phyloP scores from a whole-genome alignment of 495 filamentous ascomycete genomes.

The Tuber umbilicatum region DNA sequence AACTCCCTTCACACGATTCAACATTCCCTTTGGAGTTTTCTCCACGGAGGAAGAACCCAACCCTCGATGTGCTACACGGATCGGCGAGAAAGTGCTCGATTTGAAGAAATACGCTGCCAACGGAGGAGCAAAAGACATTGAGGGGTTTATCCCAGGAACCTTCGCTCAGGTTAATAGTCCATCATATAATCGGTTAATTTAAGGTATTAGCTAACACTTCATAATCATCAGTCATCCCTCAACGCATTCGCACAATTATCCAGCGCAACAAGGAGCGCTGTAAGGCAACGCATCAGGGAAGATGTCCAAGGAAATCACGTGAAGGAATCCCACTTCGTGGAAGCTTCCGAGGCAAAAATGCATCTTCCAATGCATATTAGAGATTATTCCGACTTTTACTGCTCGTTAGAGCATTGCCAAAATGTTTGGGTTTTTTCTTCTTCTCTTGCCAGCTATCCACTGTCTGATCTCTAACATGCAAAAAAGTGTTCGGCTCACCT shows the following conservation, averaged over 20 bases:
- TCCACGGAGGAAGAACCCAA: constrained; percentile 62
- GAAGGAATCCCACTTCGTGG: constrained; percentile 47
- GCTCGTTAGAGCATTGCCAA: constrained; percentile 78
- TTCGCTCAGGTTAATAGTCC: background rate
- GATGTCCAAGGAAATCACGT: constrained; percentile 63
- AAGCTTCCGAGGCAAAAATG: constrained; percentile 49
- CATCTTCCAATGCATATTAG: constrained; percentile 78
- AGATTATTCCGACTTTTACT: constrained; percentile 96
- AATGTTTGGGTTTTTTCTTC: constrained; percentile 43
- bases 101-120: constrained; percentile 48
- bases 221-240: constrained; percentile 7
- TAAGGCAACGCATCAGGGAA: constrained; percentile 67
- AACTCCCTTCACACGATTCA: constrained; percentile 64
- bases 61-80: constrained; percentile 58
- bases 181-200: background rate
- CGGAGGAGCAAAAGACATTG: background rate
- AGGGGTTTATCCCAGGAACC: background rate
- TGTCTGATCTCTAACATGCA: background rate
- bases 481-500: constrained; percentile 51
- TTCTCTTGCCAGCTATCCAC: background rate
- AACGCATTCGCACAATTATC: constrained; percentile 67
- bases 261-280: constrained; percentile 62
- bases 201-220: constrained; percentile 42
- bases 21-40: constrained; percentile 81
- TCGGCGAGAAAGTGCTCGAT: constrained; percentile 50